These are phyloP conservation scores for Alternaria sp. DNA, from an alignment of 2,329 filamentous ascomycete species.

Conservation along the genomic window DNA sequence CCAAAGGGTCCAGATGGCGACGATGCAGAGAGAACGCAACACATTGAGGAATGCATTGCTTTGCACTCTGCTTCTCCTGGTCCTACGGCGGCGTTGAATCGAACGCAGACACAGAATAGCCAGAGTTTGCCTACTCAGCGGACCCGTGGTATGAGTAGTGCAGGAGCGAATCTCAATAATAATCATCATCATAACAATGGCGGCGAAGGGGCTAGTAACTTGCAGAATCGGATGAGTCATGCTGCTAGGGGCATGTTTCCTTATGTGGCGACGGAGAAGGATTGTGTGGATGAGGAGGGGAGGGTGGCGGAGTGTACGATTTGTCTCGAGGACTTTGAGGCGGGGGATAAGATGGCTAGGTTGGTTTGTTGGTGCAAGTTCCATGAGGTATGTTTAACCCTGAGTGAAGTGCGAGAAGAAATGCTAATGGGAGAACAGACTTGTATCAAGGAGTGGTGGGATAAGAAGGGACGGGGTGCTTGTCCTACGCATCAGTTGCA, in stretches of 20 bases:
- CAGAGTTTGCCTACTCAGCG: constrained; percentile 38
- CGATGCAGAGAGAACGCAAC: constrained; percentile 53
- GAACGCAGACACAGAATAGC: constrained; percentile 9
- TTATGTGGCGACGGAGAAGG: constrained; percentile 69
- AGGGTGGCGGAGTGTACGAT: constrained; percentile 67
- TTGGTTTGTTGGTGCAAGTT: constrained; percentile 72
- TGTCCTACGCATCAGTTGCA: constrained; percentile 68
- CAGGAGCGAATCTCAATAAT: constrained; percentile 11
- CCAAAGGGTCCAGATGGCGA: constrained; percentile 53
- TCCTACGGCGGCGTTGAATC: constrained; percentile 14
- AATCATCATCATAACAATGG: constrained; percentile 3
- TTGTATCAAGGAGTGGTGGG: constrained; percentile 70
- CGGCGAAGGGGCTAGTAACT: constrained; percentile 34
- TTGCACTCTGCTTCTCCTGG: constrained; percentile 38
- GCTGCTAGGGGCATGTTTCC: constrained; percentile 55
- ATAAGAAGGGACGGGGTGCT: constrained; percentile 61
- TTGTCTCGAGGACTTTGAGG: constrained; percentile 70
- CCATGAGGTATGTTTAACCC: constrained; percentile 56
- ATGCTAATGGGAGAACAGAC: constrained; percentile 28
- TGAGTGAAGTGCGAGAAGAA: background rate
- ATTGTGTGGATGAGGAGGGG: constrained; percentile 64
- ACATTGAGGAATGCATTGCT: constrained; percentile 55
- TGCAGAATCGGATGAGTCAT: constrained; percentile 31
- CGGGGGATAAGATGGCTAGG: constrained; percentile 66
- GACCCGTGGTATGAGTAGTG: constrained; percentile 45